Evolutionary conservation across 306 rosid species (phyloP).

Genomic region (Rubus parviflorus): DNA sequence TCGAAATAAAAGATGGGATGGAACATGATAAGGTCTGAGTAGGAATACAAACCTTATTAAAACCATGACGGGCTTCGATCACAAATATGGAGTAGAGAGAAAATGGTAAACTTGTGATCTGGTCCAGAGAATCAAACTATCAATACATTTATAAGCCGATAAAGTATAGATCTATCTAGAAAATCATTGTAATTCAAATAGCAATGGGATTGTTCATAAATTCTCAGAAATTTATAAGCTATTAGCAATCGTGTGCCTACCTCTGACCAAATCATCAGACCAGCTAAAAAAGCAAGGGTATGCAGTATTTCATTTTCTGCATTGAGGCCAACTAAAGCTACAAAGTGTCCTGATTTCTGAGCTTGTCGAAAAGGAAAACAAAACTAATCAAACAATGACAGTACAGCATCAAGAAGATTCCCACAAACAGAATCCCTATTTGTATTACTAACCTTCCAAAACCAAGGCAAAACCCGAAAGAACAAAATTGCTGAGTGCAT

Average conservation of each 20-base stretch:
- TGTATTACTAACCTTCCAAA: slow-evolving; percentile 77
- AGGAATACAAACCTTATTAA: slow-evolving; percentile 66
- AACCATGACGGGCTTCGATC: slow-evolving; percentile 92
- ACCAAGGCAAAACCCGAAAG: slow-evolving; percentile 78
- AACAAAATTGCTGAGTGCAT: slow-evolving; percentile 75
- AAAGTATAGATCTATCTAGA: background rate
- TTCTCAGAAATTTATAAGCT: background rate
- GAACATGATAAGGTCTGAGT: slow-evolving; percentile 8
- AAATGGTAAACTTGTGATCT: slow-evolving; percentile 86
- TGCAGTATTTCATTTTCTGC: slow-evolving; percentile 89
- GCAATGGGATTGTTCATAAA: background rate
- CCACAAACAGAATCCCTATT: slow-evolving; percentile 20
- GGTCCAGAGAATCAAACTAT: slow-evolving; percentile 36
- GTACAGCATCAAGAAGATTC: slow-evolving; percentile 23
- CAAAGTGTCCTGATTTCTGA: slow-evolving; percentile 83
- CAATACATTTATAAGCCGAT: background rate
- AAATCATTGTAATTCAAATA: slow-evolving; percentile 8
- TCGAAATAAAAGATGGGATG: background rate
- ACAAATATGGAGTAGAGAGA: slow-evolving; percentile 91
- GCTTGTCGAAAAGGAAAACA: slow-evolving; percentile 16
- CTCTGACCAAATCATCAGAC: slow-evolving; percentile 89
- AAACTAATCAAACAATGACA: slow-evolving; percentile 2
- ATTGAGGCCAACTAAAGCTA: slow-evolving; percentile 56
- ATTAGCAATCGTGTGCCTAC: slow-evolving; percentile 36
- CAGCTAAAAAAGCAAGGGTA: slow-evolving; percentile 79